Conservation (phyloP, 768 basidiomycete genomes). For the Heimioporus sp. region DNA sequence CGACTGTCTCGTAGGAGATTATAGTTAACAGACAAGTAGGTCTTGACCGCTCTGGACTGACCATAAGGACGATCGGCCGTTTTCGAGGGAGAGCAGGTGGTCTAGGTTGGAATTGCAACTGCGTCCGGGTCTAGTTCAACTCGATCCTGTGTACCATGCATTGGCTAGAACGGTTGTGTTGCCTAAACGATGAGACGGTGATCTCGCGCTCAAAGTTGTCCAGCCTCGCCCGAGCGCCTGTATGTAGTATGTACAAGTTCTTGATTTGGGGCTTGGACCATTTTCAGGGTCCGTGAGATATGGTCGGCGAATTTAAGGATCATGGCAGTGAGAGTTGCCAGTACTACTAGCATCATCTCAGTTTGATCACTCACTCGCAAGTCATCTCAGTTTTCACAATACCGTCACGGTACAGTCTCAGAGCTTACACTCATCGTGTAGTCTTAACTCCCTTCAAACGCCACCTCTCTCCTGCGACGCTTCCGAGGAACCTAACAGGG, state of each 20-base stretch:
- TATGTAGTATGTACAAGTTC: slow-evolving; percentile 1
- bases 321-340: slow-evolving; percentile 5
- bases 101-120: no score
- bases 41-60: neutral
- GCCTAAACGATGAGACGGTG: no score
- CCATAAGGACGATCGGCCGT: no score
- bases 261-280: slow-evolving; percentile 15
- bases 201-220: no score
- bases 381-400: neutral
- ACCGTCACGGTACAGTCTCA: neutral
- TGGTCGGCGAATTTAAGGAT: slow-evolving; percentile 14
- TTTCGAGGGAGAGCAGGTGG: no score
- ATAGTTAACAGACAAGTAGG: slow-evolving; percentile 6
- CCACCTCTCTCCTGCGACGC: neutral
- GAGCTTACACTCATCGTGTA: neutral
- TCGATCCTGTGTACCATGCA: no score
- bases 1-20: neutral
- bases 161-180: no score
- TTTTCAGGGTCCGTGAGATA: slow-evolving; percentile 22
- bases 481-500: neutral
- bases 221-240: no score
- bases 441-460: neutral
- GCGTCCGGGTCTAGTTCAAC: no score
- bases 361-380: neutral
- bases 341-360: neutral